Evolutionary conservation across 495 filamentous ascomycete species (phyloP).

Genomic region (Annulohypoxylon nitens): DNA sequence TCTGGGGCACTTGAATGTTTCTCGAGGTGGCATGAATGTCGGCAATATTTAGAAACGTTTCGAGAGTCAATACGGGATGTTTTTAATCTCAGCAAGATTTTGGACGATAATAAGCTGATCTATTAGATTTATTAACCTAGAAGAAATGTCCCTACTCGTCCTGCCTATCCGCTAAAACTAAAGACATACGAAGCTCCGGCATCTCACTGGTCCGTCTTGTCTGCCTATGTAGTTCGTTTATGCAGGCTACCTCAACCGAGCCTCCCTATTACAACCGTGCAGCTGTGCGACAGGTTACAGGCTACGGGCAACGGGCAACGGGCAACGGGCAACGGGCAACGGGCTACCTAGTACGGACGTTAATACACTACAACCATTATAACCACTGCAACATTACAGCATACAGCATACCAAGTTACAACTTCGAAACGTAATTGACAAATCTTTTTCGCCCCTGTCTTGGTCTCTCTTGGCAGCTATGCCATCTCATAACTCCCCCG

Average conservation of each 20-base stretch:
- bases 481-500: conserved; percentile 14
- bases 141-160: neutral
- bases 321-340: too few species aligned
- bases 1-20: neutral
- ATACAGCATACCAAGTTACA: neutral
- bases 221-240: conserved; percentile 24
- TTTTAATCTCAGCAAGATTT: neutral
- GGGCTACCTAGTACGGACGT: conserved; percentile 10
- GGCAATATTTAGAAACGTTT: conserved; percentile 2
- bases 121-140: neutral
- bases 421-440: conserved; percentile 20
- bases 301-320: too few species aligned
- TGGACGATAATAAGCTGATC: conserved; percentile 12
- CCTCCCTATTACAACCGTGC: neutral
- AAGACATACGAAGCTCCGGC: conserved; percentile 23
- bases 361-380: conserved; percentile 1
- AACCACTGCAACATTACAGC: neutral
- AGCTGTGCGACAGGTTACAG: neutral
- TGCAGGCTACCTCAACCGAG: conserved; percentile 39
- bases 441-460: conserved; percentile 20
- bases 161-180: conserved; percentile 4
- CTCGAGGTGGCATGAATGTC: neutral
- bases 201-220: conserved; percentile 12
- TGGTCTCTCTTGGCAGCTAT: conserved; percentile 12
- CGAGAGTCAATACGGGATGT: conserved; percentile 1